Percentiles rank a stretch among this genome's conserved stretches.
Conservation (phyloP, 495 filamentous ascomycete species). For the Hyaloscypha finlandica region DNA sequence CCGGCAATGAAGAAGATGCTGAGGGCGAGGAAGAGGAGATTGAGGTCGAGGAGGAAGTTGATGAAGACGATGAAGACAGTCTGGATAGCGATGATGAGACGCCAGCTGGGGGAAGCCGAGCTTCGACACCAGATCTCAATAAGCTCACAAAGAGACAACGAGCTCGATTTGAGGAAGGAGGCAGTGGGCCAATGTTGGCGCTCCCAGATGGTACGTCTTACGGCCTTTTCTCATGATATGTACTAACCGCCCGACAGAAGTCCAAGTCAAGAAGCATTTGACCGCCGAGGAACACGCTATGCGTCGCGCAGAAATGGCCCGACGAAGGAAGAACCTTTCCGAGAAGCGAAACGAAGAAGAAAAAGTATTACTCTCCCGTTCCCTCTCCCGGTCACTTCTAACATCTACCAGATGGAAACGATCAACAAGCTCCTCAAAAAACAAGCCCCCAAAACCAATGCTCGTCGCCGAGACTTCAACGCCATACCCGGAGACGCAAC, state of each 20-base stretch:
- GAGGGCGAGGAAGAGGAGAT: slow-evolving; percentile 44
- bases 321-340: slow-evolving; percentile 91
- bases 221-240: neutral
- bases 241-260: slow-evolving; percentile 55
- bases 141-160: slow-evolving; percentile 89
- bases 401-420: slow-evolving; percentile 77
- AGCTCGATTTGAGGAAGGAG: slow-evolving; percentile 67
- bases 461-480: slow-evolving; percentile 49
- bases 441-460: slow-evolving; percentile 82
- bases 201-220: slow-evolving; percentile 70
- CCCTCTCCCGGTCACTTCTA: slow-evolving; percentile 1
- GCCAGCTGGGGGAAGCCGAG: slow-evolving; percentile 55
- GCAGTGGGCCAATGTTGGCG: slow-evolving; percentile 75
- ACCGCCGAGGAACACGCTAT: slow-evolving; percentile 95
- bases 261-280: slow-evolving; percentile 88
- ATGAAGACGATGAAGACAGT: slow-evolving; percentile 63
- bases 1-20: slow-evolving; percentile 43
- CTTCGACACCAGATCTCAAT: slow-evolving; percentile 74
- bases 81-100: slow-evolving; percentile 67
- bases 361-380: slow-evolving; percentile 61
- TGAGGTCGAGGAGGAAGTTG: slow-evolving; percentile 52
- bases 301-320: slow-evolving; percentile 94
- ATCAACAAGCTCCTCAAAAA: slow-evolving; percentile 97
- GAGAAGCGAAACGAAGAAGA: slow-evolving; percentile 99
- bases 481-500: slow-evolving; percentile 58